Evolutionary conservation across 495 filamentous ascomycete species (phyloP), one percentile per base, ranked within the genome.

Genomic region (Melanomma pulvis-pyrius): DNA sequence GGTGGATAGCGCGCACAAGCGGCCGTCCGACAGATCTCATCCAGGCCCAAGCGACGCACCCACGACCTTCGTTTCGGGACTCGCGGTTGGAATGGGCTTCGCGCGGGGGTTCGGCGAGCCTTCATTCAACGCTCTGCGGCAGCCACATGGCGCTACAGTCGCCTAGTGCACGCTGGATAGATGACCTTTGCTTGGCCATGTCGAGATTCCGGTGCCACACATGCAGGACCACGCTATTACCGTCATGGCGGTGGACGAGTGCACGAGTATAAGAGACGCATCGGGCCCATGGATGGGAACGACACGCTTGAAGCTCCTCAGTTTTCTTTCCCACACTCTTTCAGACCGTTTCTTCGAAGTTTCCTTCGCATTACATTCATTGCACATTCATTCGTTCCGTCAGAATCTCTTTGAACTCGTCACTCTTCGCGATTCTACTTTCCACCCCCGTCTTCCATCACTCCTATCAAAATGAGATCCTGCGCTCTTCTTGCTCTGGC

Each of bases 391-490:
- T 44, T 44, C 39, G 17, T 12, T 44, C 17, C 17, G 39, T n/a
- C 39, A 15, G 39, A 44, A 44, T 11, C 17, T 2, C 17, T 44
- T 44, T 44, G 39, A 44, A 44, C 39, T 34, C 30, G 12, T 5
- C 39, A 44, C 9, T 17, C 39, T 44, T 44, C 39, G 9, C 39
- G 39, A 6, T 44, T 61, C 60, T 61, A 17, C 15, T 17, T n/a
- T n/a, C n/a, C n/a, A n/a, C n/a, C 54, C 4, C 7, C 25, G 41
- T 7, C 58, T 28, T n/a, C 55, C 49, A 5, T 41, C 30, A 19
- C 34, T 17, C 49, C 9, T 15, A 63, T 74, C 75, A 75, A 67
- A 30, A 81, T 80, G 79, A 79, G 73, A 61, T 70, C 71, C 48
- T 68, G 62, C 39, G 36, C 65, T 65, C 32, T 76, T 47, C 57